These are phyloP conservation scores for Populus pruinosa DNA, from an alignment of 345 rosid species.

Conservation along the genomic window DNA sequence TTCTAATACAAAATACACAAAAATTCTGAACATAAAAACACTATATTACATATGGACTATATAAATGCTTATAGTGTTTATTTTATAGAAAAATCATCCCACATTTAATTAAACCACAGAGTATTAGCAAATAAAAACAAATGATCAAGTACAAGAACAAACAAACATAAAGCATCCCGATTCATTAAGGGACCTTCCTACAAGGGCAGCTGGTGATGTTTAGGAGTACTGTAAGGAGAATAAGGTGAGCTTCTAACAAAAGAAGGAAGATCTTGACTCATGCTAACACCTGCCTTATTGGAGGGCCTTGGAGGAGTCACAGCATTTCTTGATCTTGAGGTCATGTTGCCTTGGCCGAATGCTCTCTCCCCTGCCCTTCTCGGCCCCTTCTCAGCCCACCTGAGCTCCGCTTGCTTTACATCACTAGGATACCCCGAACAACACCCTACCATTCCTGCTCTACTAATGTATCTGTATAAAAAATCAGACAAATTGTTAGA, in stretches of 20 bases:
- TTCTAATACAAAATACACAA: too few species aligned
- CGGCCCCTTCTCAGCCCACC: slow-evolving; percentile 72
- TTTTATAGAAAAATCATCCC: neutral
- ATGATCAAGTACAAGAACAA: neutral
- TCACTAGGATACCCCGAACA: slow-evolving; percentile 31
- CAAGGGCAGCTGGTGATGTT: slow-evolving; percentile 34
- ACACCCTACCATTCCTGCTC: slow-evolving; percentile 51
- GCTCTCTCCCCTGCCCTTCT: slow-evolving; percentile 36
- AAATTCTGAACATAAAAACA: too few species aligned
- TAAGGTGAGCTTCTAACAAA: slow-evolving; percentile 29
- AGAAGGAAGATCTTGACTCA: slow-evolving; percentile 15
- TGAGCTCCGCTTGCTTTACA: slow-evolving; percentile 54
- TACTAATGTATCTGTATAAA: slow-evolving; percentile 43
- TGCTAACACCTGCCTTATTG: neutral
- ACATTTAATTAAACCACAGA: neutral
- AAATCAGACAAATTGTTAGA: neutral
- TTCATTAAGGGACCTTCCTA: neutral
- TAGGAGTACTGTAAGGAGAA: slow-evolving; percentile 28
- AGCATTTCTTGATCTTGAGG: slow-evolving; percentile 34
- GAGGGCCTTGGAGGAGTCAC: slow-evolving; percentile 19
- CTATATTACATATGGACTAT: too few species aligned
- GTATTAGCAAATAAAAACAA: neutral
- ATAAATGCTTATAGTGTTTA: too few species aligned
- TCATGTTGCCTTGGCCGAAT: slow-evolving; percentile 16
- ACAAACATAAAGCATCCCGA: neutral